Percentiles rank a stretch among this genome's conserved stretches.
phyloP scores from a whole-genome alignment of 169 alveolate species.

The Toxoplasma gondii region DNA sequence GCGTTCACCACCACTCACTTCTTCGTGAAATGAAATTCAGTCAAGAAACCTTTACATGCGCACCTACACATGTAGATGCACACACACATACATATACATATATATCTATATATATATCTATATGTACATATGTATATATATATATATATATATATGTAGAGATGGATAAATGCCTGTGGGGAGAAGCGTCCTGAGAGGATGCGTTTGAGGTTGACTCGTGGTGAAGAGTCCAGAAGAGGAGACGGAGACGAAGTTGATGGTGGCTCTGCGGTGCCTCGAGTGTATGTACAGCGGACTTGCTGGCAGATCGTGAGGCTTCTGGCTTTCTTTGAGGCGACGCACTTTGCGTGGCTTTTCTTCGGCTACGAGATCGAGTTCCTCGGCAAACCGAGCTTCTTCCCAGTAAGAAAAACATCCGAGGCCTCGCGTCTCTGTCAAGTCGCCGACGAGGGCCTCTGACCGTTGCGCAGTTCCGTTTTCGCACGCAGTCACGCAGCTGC shows the following conservation, averaged over 20 bases:
- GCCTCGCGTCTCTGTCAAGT: neutral
- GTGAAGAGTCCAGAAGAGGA: too few species aligned
- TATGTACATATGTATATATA: neutral
- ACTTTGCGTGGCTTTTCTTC: constrained; percentile 44
- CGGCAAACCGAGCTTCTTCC: constrained; percentile 50
- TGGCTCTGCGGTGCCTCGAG: neutral
- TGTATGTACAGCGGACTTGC: constrained; percentile 45
- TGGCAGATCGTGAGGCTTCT: constrained; percentile 37
- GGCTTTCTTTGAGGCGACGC: constrained; percentile 38
- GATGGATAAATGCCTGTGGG: neutral
- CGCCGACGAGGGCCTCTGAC: neutral
- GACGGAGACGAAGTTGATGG: too few species aligned
- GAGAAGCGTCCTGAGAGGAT: neutral
- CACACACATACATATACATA: neutral
- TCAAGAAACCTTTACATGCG: neutral
- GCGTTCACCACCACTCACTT: too few species aligned
- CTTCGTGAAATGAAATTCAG: too few species aligned
- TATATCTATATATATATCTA: neutral
- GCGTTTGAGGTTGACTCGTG: too few species aligned
- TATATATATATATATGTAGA: neutral
- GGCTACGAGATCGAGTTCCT: constrained; percentile 56
- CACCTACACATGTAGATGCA: neutral
- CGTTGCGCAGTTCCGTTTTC: neutral
- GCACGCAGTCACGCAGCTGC: neutral
- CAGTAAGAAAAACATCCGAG: constrained; percentile 5